Base-by-base conservation (phyloP, 2,329 filamentous ascomycete species). In the Colletotrichum abscissum region DNA sequence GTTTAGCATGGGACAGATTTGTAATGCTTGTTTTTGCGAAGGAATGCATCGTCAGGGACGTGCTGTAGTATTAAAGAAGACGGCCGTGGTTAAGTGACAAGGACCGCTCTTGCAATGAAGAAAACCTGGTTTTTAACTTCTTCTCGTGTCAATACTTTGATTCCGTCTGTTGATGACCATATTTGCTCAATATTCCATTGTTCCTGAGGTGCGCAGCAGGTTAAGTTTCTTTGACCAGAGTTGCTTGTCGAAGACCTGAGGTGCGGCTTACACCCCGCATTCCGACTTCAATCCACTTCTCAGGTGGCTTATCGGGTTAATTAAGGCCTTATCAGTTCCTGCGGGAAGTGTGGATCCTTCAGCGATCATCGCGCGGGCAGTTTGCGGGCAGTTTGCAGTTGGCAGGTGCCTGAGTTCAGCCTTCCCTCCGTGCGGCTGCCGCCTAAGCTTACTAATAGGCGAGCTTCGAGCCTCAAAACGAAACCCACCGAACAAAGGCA, bases 401-500 rank as follows among this genome's bases (percentile, higher is more conserved):
- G 57, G 57, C n/a, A 42, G 59, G 38, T 63, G 42, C 28, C 46
- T 38, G n/a, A 63, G 46, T 26, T 73, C 66, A 70, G 70, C 59
- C 71, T 66, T 71, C 59, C 38, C 42, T 28, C 28, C 28, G 42
- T 64, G 46, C 64, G 30, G 60, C 52, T 62, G 67, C 62, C 58
- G 54, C 58, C 59, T 64, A n/a, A 12, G 72, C 72, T 75, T 73
- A 75, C 75, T 76, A 75, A 75, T 76, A n/a, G 30, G 12, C 59
- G 8, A n/a, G 30, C 78, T 74, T 72, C 56, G 69, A 76, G 33
- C 59, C 74, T 75, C 69, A 67, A 75, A 76, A 77, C 74, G 75
- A 79, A 79, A 78, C 80, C 78, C 76, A 79, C 77, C 75, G 66
- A 68, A 78, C 77, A 74, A 76, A 77, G 77, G 75, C 78, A 83